Evolutionary conservation across 768 basidiomycete species (phyloP), one percentile per base, ranked within the genome.

Genomic region (Atractiella rhizophila): DNA sequence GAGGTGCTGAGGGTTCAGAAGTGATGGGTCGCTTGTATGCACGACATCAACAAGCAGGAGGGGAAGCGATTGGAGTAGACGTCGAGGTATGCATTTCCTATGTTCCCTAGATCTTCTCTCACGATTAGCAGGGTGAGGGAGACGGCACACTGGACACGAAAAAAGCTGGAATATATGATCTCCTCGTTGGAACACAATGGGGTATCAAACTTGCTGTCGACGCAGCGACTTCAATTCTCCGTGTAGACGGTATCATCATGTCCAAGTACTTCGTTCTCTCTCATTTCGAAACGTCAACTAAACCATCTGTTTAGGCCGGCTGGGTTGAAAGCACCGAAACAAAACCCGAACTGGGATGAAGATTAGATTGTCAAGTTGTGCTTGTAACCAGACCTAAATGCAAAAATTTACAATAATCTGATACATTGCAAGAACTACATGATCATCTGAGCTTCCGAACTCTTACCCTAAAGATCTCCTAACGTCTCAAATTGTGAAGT

Each of bases 141-240:
- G 79, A 82, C 46, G 81, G 81, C 11, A 81, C 78, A 4, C 62
- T 85, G 13, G 51, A 57, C 32, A 54, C 57, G 48, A 42, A 39
- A 35, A 45, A 54, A 35, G 63, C 29, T 63, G 64, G 71, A 51
- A 81, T 86, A 44, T 70, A 73, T 31, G 83, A 91, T 56, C 74
- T 83, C n/a, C 65, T 86, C 6, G 78, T 73, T 8, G 77, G 81
- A 15, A 88, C 86, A 58, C 63, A 73, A 4, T 88, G 83, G 82
- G 82, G 81, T 1, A 70, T 91, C 51, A 66, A 69, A 43, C 68
- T 85, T n/a, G 85, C 76, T 13, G 82, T 82, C 0, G 83, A 91
- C 55, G 81, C 83, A 15, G 83, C 85, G 1, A 68, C 78, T 29
- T 74, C 80, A 0, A 79, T 91, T 24, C 69, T 98, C 40, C 77